Evolutionary conservation across 1,139 yeast species (phyloP), one percentile per base, ranked within the genome.

Genomic region (Protomyces gravidus): DNA sequence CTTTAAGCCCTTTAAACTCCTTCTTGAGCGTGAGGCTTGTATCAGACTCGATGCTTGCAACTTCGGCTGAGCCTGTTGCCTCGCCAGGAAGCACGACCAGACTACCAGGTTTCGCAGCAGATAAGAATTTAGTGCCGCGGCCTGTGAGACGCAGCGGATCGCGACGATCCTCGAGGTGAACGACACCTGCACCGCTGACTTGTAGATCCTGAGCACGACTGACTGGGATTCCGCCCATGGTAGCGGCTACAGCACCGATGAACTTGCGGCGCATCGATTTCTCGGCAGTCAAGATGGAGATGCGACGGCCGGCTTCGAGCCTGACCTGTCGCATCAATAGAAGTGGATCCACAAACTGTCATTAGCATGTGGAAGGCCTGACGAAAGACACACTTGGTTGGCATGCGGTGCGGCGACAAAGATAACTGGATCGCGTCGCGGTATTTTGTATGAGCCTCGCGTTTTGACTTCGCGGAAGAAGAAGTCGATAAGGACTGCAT

Each of bases 331-430:
- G 84, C 88, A 88, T 83, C 60, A 92, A 76, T 58, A 89, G 79
- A 61, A 89, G 78, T 0, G 97, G 96, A 69, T 92, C 98, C 40
- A 90, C 94, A 68, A 92, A 92, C 66, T 66, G n/a, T 3, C 13
- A 19, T 9, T 28, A n/a, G 30, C 32, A 33, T 40, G 32, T 15
- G 36, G 5, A 11, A 3, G 11, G 21, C 17, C 13, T 3, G 23
- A n/a, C n/a, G n/a, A n/a, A n/a, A 28, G 5, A 52, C 63, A 28
- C 26, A 63, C 65, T 71, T 90, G 98, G 72, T 90, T 92, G 36
- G 96, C 96, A 74, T 90, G 98, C 6, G 97, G 97, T 6, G 97
- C 98, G 1, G 94, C 97, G 48, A 92, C 97, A 69, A 92, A 88
- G 61, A 92, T 89, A 23, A 89, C 83, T 0, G 97, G 95, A 0